Percentiles rank a stretch among this genome's conserved stretches.
Conservation (phyloP, 208 protist genomes). For the Crithidia fasciculata region DNA sequence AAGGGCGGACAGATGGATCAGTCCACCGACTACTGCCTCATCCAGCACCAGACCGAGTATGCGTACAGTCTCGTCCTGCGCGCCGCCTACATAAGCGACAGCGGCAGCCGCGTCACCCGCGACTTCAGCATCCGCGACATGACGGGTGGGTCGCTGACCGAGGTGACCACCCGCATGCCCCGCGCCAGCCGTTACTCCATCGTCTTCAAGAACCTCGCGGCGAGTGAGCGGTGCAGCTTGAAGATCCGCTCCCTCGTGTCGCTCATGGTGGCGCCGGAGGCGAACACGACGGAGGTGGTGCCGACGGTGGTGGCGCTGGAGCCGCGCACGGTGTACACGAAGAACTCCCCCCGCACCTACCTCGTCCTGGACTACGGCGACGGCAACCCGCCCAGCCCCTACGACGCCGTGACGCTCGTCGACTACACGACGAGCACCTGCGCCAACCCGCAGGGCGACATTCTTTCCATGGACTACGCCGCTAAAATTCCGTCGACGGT, state of each 20-base stretch:
- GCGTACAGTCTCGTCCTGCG: conserved; percentile 48
- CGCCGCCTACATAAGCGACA: conserved; percentile 36
- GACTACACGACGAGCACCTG: conserved; percentile 32
- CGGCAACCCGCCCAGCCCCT: neutral
- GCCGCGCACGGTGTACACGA: conserved; percentile 59
- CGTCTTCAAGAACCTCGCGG: conserved; percentile 64
- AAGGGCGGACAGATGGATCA: conserved; percentile 27
- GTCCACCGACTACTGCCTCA: conserved; percentile 50
- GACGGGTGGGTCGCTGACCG: conserved; percentile 56
- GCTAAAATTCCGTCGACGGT: conserved; percentile 26
- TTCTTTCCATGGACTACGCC: conserved; percentile 39
- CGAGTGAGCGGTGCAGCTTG: conserved; percentile 46
- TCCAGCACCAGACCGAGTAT: conserved; percentile 75
- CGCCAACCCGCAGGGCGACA: conserved; percentile 5
- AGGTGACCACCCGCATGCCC: conserved; percentile 42
- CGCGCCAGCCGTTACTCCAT: conserved; percentile 42
- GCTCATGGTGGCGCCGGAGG: neutral
- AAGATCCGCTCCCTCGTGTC: conserved; percentile 48
- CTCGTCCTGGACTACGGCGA: conserved; percentile 57
- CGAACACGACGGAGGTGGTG: neutral
- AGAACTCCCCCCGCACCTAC: conserved; percentile 28
- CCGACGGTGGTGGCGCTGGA: conserved; percentile 60
- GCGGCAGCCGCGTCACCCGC: conserved; percentile 18
- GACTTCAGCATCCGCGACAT: conserved; percentile 70
- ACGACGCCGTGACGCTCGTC: conserved; percentile 36